phyloP scores from a whole-genome alignment of 805 yeast species.

The Kodamaea leandrae region DNA sequence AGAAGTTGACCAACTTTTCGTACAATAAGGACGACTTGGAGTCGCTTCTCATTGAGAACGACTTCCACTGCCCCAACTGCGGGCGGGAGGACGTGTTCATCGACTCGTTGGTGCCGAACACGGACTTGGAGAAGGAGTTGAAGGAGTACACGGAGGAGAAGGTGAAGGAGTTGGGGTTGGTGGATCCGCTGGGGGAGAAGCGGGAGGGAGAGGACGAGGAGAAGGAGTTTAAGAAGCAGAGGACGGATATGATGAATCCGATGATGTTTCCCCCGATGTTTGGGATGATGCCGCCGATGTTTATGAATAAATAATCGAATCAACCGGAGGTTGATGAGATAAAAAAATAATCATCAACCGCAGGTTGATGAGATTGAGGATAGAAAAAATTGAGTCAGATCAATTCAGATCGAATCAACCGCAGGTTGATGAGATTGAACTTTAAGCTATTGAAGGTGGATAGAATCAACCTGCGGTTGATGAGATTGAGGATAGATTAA shows the following conservation, averaged over 20 bases:
- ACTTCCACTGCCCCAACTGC: constrained; percentile 90
- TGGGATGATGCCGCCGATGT: constrained; percentile 22
- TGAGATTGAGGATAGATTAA: no score
- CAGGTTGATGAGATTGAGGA: no score
- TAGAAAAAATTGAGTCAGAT: no score
- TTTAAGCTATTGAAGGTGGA: no score
- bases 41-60: constrained; percentile 64
- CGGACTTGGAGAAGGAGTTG: constrained; percentile 55
- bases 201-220: constrained; percentile 22
- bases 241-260: constrained; percentile 17
- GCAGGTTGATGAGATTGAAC: no score
- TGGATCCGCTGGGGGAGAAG: constrained; percentile 27
- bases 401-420: no score
- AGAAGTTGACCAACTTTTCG: constrained; percentile 45
- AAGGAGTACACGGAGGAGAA: constrained; percentile 45
- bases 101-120: constrained; percentile 66
- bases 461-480: no score
- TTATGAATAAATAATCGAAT: no score
- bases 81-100: constrained; percentile 67
- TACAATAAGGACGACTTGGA: constrained; percentile 40
- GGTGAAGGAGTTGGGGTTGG: constrained; percentile 31
- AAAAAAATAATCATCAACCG: no score
- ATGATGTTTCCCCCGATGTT: constrained; percentile 16
- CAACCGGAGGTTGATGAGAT: no score
- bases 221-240: constrained; percentile 27